Base-by-base conservation (phyloP, 2,329 filamentous ascomycete species). In the Pyrenochaeta sp. region DNA sequence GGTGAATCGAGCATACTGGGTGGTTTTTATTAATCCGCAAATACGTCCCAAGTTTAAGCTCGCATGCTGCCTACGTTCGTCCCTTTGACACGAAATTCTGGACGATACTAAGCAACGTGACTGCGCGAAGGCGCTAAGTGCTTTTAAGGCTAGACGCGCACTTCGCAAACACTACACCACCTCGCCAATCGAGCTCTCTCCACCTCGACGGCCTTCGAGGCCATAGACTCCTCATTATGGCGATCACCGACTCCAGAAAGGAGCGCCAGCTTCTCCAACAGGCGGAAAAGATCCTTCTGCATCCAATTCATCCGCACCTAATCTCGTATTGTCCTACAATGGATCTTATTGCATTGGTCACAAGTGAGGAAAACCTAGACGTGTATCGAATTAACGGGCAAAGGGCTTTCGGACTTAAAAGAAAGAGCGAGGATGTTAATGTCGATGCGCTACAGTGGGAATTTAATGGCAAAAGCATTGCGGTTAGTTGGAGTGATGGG, bases 401-500 rank as follows among this genome's bases (percentile, higher is more conserved):
- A 68, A 77, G 82, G 49, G 88, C 89, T 2, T 89, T 90, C 70
- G 84, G 84, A 0, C 62, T 82, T 27, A 80, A 79, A 52, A 72
- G 78, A 47, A 80, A 78, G 62, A 73, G 68, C 42, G 71, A 75
- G 28, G 68, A 69, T 19, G 54, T 65, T 4, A 65, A 54, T 12
- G 73, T 83, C 12, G 74, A 76, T 36, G 71, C 72, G 39, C 62
- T 83, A 40, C 71, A 76, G 37, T 84, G 82, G 82, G 81, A 82
- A 59, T 78, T 77, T 36, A 81, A 83, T 56, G 81, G 90, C 8
- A 90, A 91, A 61, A 88, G 92, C 42, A 84, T 97, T 53, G 92
- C 92, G 13, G 87, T 95, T 13, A 92, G 88, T 45, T 96, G 92
- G 88, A 92, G 86, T 66, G 92, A 96, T 80, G 91, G 91, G 28